Base-by-base conservation (phyloP, 2,329 filamentous ascomycete species). In the Epichloe scottii region DNA sequence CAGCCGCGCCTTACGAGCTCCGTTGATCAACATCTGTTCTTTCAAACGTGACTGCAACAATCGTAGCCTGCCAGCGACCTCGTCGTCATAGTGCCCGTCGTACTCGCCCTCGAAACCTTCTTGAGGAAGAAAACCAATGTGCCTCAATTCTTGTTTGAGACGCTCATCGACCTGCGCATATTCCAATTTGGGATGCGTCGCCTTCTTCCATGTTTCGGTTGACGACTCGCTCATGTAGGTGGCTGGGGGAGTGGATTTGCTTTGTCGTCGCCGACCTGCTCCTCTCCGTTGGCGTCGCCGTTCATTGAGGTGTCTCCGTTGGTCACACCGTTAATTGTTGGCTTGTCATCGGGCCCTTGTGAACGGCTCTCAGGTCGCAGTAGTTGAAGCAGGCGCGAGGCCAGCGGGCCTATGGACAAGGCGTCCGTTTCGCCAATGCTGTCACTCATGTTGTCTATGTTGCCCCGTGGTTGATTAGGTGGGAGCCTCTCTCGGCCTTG, bases 51-150 rank as follows among this genome's bases (percentile, higher is more conserved):
- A 75, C 63, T 98, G 93, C 2, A 98, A 75, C 23, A 89, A 81
- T 11, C 93, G 89, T 21, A 98, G 73, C 19, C 93, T 86, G 46
- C 88, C 90, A 6, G 90, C 88, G 39, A 98, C 87, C 65, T 96
- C 91, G 64, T 98, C 93, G 63, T 98, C 93, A 58, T 83, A 89
- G 65, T 95, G 88, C 0, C 82, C 85, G 60, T 95, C 88, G 67
- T 90, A 97, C 57, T 95, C 87, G 11, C 86, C 83, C 37, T 76
- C 73, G 42, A 74, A 73, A 26, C 66, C 67, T 48, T 88, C 85
- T 4, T 77, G 71, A 0, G 86, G 81, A 15, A 97, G 74, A 60
- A 98, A 87, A 11, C 93, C 93, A 54, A 95, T 88, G 67, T 95
- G 87, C 14, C 86, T 83, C 17, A 98, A 78, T 64, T 98, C 93